Base-by-base conservation (phyloP, 2,329 filamentous ascomycete species). In the Dichotomopilus funicola region DNA sequence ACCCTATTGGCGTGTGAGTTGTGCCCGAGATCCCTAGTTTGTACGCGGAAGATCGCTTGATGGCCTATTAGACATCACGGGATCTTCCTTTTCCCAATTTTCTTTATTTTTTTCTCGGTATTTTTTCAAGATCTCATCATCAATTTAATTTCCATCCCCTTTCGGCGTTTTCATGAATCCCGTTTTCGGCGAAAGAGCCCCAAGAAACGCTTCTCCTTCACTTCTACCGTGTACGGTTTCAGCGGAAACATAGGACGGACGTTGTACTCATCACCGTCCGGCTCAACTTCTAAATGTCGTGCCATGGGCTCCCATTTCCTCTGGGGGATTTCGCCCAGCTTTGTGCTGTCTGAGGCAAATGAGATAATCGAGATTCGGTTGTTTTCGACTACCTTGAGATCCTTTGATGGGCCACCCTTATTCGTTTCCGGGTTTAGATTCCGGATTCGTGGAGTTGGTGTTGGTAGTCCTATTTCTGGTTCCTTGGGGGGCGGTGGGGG, bases 271-370 rank as follows among this genome's bases (percentile, higher is more conserved):
- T 63, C 62, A 4, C 59, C 58, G 13, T 56, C 57, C 6, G 59
- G 54, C n/a, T 61, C 62, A 4, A 41, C 49, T 43, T 31, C 53
- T 10, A 47, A 34, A 12, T 56, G 43, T 7, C 59, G 53, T 45
- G 56, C 45, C 3, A 38, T 43, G 6, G 60, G 45, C 6, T 61
- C 60, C 66, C 63, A 65, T 42, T 65, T 69, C 33, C 63, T 60
- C 47, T 68, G 63, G 0, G 69, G 68, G 4, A 71, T 68, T 46
- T 71, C 67, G 7, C 69, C 69, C 5, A 71, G 63, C 54, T 63
- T 66, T n/a, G 69, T 72, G 64, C 68, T 71, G 52, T 62, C 67
- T 1, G 67, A 67, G 0, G 67, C 62, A 38, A 66, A 64, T 1
- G 69, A 66, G 31, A 64, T 47, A 8, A 69, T 57, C 2, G 70